These are phyloP conservation scores for Lachancea nothofagi DNA, from an alignment of 805 yeast genomes.

Conservation along the genomic window DNA sequence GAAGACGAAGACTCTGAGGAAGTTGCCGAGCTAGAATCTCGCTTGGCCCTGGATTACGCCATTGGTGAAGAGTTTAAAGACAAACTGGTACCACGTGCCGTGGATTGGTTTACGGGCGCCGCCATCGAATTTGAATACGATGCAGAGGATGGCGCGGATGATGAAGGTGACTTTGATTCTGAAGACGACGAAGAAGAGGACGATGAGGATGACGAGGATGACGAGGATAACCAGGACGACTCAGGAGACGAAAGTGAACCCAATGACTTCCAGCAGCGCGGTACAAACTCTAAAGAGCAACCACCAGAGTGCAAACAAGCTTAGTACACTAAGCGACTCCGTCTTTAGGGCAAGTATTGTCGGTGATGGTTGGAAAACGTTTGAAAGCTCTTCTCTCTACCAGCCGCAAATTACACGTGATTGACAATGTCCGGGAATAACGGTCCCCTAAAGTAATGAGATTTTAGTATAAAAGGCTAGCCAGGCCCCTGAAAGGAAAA, in stretches of 20 bases:
- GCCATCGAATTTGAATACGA: slow-evolving; percentile 74
- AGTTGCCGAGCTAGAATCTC: slow-evolving; percentile 70
- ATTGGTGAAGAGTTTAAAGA: slow-evolving; percentile 96
- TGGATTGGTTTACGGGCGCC: slow-evolving; percentile 98
- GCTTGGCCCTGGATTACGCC: slow-evolving; percentile 88
- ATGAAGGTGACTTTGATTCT: slow-evolving; percentile 54
- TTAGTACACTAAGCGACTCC: slow-evolving; percentile 17
- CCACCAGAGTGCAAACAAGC: slow-evolving; percentile 79
- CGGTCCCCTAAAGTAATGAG: too few species aligned
- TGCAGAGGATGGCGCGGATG: slow-evolving; percentile 57
- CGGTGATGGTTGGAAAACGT: too few species aligned
- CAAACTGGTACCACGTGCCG: slow-evolving; percentile 89
- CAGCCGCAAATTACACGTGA: too few species aligned
- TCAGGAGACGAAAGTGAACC: slow-evolving; percentile 52
- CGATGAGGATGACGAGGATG: slow-evolving; percentile 54
- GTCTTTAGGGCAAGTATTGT: too few species aligned
- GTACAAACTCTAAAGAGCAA: slow-evolving; percentile 44
- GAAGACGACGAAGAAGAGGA: slow-evolving; percentile 63
- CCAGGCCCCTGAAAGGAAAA: too few species aligned
- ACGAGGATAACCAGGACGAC: slow-evolving; percentile 60
- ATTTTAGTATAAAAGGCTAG: too few species aligned
- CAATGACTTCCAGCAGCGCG: slow-evolving; percentile 35
- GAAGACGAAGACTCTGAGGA: slow-evolving; percentile 55
- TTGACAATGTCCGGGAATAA: too few species aligned
- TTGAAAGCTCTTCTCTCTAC: too few species aligned